Percentiles rank a stretch among this genome's conserved stretches.
These are phyloP conservation scores for Pichia sp. DNA, from an alignment of 1,139 yeast species.

Conservation along the genomic window DNA sequence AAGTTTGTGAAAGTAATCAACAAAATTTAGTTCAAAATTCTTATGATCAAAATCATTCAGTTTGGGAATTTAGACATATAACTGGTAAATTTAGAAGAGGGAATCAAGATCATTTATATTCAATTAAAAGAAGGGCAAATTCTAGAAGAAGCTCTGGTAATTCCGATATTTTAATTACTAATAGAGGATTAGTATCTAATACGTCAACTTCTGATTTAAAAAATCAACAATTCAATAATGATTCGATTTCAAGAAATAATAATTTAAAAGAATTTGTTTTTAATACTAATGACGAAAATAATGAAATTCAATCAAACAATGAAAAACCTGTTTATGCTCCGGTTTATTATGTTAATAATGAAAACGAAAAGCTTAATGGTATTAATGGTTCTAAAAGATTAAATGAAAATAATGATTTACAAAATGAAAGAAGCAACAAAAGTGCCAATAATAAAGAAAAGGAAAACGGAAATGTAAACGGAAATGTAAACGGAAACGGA, in stretches of 20 bases:
- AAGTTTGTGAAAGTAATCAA: constrained; percentile 42
- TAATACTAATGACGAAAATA: too few species aligned
- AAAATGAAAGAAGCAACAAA: too few species aligned
- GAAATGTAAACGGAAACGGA: too few species aligned
- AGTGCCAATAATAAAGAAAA: too few species aligned
- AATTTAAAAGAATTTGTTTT: too few species aligned
- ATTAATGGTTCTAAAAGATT: background rate
- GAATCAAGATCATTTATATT: constrained; percentile 49
- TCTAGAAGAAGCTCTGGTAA: constrained; percentile 35
- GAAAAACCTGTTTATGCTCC: background rate
- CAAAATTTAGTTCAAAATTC: constrained; percentile 16
- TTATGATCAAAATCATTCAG: constrained; percentile 22
- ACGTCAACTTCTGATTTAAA: background rate
- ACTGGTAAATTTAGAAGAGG: constrained; percentile 61
- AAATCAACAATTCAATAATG: background rate
- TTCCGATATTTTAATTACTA: background rate
- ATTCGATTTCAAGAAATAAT: background rate
- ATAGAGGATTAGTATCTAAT: too few species aligned
- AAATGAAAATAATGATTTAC: too few species aligned
- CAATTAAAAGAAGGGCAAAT: constrained; percentile 59
- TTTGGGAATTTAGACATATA: constrained; percentile 71
- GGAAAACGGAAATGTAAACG: too few species aligned
- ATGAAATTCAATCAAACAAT: too few species aligned
- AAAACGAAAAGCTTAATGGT: constrained; percentile 3
- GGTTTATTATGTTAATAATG: background rate